phyloP scores from a whole-genome alignment of 768 basidiomycete genomes.

The Imleria badia region DNA sequence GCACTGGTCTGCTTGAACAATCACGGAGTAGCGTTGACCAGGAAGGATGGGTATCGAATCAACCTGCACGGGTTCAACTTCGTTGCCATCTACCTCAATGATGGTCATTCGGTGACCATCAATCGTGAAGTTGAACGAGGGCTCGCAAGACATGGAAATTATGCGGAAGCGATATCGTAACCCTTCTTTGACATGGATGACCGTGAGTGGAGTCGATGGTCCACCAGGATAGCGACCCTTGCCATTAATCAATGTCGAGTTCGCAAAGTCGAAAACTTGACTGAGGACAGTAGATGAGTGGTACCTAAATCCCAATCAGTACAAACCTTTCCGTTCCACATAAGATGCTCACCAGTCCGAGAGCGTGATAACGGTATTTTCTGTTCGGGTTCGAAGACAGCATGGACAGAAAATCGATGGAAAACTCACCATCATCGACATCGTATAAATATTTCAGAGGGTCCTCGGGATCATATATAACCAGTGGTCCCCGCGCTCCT shows the following conservation, averaged over 20 bases:
- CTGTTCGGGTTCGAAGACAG: constrained; percentile 5
- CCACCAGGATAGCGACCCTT: constrained; percentile 2
- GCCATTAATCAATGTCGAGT: constrained; percentile 1
- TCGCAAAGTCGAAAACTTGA: not conserved
- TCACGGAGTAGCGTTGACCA: constrained; percentile 3
- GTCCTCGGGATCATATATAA: constrained; percentile 23
- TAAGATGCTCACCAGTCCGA: constrained; percentile 1
- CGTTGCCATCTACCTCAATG: constrained; percentile 1
- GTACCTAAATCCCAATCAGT: not conserved
- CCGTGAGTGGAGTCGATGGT: not conserved
- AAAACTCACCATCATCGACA: constrained; percentile 38
- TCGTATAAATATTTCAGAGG: constrained; percentile 40
- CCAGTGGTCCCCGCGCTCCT: constrained; percentile 26
- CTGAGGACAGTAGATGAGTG: not conserved
- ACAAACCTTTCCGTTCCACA: not conserved
- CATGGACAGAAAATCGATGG: not conserved
- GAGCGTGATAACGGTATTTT: constrained; percentile 35
- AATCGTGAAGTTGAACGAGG: constrained; percentile 1
- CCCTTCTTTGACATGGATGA: not conserved
- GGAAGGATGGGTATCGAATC: not conserved
- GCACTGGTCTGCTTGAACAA: not conserved
- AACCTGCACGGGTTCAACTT: not conserved
- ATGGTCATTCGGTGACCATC: constrained; percentile 7
- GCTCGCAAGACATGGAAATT: not conserved
- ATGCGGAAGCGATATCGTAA: constrained; percentile 5